A percentile compares a stretch with the other conserved stretches of the same genome.
These are phyloP conservation scores for Allantophomopsis cytisporea DNA, from an alignment of 2,329 filamentous ascomycete species.

Conservation along the genomic window DNA sequence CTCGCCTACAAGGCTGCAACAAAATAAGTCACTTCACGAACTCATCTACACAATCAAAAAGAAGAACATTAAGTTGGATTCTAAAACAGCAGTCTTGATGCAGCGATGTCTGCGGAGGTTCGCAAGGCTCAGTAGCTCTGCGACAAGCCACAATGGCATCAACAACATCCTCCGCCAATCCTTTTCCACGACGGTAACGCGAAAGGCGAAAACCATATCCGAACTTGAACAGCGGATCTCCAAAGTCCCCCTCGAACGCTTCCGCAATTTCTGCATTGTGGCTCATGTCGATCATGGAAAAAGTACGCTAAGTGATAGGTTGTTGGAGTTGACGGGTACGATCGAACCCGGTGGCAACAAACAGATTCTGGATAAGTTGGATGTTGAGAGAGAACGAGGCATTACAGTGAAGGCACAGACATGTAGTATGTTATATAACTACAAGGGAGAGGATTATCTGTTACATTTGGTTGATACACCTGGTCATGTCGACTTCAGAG, in stretches of 20 bases:
- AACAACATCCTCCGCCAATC: constrained; percentile 4
- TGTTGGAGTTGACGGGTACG: constrained; percentile 88
- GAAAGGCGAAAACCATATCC: constrained; percentile 16
- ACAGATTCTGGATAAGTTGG: constrained; percentile 92
- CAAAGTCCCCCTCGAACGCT: constrained; percentile 65
- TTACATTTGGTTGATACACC: constrained; percentile 94
- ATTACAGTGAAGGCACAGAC: constrained; percentile 99
- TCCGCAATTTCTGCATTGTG: constrained; percentile 95
- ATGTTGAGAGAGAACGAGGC: constrained; percentile 88
- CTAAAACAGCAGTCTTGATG: constrained; percentile 11
- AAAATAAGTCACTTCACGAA: too few relatives aligned
- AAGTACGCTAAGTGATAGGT: constrained; percentile 82
- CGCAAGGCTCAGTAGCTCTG: constrained; percentile 18
- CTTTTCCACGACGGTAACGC: constrained; percentile 15
- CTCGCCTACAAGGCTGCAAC: too few relatives aligned
- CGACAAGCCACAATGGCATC: constrained; percentile 15
- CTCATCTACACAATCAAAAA: too few relatives aligned
- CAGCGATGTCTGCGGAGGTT: constrained; percentile 20
- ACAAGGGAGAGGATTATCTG: constrained; percentile 78
- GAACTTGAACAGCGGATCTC: constrained; percentile 48
- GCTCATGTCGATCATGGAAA: constrained; percentile 99
- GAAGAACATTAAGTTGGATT: too few relatives aligned
- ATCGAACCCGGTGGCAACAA: constrained; percentile 80
- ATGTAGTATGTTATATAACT: constrained; percentile 90
- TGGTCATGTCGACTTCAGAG: constrained; percentile 93